These are phyloP conservation scores for Ilyonectria sp. DNA, from an alignment of 2,329 filamentous ascomycete species.

Conservation along the genomic window DNA sequence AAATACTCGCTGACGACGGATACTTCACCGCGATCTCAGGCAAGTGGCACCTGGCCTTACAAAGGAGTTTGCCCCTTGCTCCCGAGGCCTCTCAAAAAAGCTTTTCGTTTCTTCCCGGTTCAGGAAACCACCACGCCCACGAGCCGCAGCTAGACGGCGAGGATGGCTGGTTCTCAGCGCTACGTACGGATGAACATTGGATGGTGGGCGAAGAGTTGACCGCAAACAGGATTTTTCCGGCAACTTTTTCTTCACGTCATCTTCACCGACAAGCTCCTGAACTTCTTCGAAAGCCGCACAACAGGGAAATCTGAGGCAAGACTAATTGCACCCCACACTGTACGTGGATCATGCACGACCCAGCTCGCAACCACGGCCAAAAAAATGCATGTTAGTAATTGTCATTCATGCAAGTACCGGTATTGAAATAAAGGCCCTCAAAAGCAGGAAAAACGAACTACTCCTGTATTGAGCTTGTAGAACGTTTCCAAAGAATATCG, in stretches of 20 bases:
- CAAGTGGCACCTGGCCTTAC: slow-evolving; percentile 12
- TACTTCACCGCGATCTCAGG: slow-evolving; percentile 7
- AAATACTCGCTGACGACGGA: slow-evolving; percentile 10
- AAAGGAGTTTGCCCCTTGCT: slow-evolving; percentile 3
- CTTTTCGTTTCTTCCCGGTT: neutral
- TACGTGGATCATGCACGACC: too few species aligned
- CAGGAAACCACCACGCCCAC: neutral
- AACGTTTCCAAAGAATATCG: too few species aligned
- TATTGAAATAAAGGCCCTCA: too few species aligned
- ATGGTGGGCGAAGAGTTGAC: neutral
- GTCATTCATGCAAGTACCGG: too few species aligned
- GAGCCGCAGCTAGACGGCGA: neutral
- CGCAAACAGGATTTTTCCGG: neutral
- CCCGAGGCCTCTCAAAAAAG: neutral
- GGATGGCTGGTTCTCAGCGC: neutral
- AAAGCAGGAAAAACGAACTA: too few species aligned
- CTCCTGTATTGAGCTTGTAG: too few species aligned
- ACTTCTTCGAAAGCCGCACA: neutral
- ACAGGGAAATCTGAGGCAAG: too few species aligned
- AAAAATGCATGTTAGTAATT: too few species aligned
- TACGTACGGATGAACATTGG: neutral
- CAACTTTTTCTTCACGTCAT: neutral
- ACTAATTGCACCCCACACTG: too few species aligned
- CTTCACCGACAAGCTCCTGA: neutral
- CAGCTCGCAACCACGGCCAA: too few species aligned